Evolutionary conservation across 2,329 filamentous ascomycete genomes (phyloP).

Genomic region (Aurifilum marmelostoma): DNA sequence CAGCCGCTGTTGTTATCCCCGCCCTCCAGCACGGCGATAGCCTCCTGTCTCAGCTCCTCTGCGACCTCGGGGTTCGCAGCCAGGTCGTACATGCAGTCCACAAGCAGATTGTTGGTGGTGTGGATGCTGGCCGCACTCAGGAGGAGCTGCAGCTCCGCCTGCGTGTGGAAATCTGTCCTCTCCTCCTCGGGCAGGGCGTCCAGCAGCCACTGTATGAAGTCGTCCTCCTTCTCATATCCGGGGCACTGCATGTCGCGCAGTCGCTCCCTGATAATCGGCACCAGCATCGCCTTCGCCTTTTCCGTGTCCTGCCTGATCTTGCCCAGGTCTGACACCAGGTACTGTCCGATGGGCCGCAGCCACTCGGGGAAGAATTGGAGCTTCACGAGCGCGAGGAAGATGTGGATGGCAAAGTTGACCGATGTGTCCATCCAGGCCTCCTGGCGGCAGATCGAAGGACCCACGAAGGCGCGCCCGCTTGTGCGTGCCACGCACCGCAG

Average conservation of each 20-base stretch:
- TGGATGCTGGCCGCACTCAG: conserved; percentile 50
- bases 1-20: conserved; percentile 40
- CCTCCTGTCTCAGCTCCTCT: conserved; percentile 53
- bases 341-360: conserved; percentile 51
- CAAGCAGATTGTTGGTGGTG: conserved; percentile 49
- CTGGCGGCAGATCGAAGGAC: conserved; percentile 52
- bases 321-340: conserved; percentile 50
- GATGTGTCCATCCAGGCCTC: conserved; percentile 58
- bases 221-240: conserved; percentile 44
- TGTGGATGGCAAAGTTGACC: conserved; percentile 54
- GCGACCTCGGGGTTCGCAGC: conserved; percentile 52
- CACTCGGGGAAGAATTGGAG: conserved; percentile 57
- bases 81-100: conserved; percentile 55
- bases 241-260: conserved; percentile 45
- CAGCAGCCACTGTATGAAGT: conserved; percentile 51
- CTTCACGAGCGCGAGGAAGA: conserved; percentile 52
- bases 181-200: conserved; percentile 45
- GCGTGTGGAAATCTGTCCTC: conserved; percentile 42
- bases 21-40: conserved; percentile 44
- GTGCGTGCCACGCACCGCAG: conserved; percentile 56
- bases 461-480: conserved; percentile 58
- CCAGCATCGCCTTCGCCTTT: conserved; percentile 47
- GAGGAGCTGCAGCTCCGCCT: conserved; percentile 49
- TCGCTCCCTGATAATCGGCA: conserved; percentile 51
- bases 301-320: conserved; percentile 49